These are phyloP conservation scores for Mesotaenium endlicherianum DNA, from an alignment of 139 green algal genomes.

Conservation along the genomic window DNA sequence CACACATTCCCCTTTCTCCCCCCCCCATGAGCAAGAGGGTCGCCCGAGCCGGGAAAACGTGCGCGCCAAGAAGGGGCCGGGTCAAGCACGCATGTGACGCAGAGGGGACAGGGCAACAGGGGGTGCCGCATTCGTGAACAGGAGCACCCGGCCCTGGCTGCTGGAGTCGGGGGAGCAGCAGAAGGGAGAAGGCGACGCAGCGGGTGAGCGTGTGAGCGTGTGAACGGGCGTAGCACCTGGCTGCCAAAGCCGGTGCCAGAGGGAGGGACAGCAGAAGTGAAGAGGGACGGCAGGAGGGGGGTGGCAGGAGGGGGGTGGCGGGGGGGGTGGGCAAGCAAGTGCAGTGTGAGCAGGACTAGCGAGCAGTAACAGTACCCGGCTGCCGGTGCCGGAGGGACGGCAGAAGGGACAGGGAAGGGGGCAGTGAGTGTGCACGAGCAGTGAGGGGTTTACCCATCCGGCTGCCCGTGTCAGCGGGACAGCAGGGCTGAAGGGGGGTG, in stretches of 20 bases:
- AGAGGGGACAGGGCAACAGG: no score
- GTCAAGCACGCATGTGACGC: no score
- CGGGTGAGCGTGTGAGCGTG: not conserved
- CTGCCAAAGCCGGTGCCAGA: not conserved
- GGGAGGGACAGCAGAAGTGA: not conserved
- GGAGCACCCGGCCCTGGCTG: no score
- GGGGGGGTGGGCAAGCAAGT: not conserved
- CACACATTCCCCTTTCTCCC: no score
- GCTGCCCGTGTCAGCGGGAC: no score
- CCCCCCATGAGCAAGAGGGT: no score
- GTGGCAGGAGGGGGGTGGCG: not conserved
- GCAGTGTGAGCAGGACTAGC: not conserved
- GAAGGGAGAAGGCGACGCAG: not conserved
- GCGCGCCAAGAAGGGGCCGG: no score
- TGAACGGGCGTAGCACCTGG: not conserved
- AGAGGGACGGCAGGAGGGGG: not conserved
- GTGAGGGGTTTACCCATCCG: no score
- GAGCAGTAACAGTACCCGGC: conserved; percentile 25
- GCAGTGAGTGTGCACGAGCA: not conserved
- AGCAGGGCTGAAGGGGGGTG: no score
- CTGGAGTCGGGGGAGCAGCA: not conserved
- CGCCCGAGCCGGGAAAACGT: no score
- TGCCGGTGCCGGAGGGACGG: conserved; percentile 92
- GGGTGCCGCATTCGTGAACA: not conserved
- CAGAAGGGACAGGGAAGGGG: no score